Percentiles rank a stretch among this genome's conserved stretches.
Conservation (phyloP, 1,284 basidiomycete species). For the Coriolopsis trogii region DNA sequence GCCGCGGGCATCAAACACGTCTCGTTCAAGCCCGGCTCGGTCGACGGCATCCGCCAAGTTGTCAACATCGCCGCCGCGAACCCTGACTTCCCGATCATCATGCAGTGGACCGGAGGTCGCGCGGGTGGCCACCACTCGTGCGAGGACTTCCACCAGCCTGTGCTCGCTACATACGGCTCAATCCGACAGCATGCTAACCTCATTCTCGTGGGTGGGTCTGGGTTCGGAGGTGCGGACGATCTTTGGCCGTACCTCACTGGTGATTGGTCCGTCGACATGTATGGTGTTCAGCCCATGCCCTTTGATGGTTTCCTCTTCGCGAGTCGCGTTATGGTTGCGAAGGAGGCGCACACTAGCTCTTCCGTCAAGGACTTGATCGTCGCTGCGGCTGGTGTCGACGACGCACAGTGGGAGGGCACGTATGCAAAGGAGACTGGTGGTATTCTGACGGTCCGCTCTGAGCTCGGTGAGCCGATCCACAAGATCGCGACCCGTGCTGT, state of each 20-base stretch:
- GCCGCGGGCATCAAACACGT: constrained; percentile 90
- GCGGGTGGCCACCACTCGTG: constrained; percentile 99
- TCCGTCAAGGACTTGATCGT: constrained; percentile 98
- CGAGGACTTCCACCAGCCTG: constrained; percentile 98
- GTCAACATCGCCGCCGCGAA: constrained; percentile 94
- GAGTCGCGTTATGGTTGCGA: constrained; percentile 97
- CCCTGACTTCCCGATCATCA: constrained; percentile 96
- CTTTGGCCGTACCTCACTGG: constrained; percentile 97
- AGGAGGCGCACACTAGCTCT: constrained; percentile 94
- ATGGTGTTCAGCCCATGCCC: constrained; percentile 94
- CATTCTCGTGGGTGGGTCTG: constrained; percentile 92
- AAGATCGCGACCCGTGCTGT: constrained; percentile 97
- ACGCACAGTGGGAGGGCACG: constrained; percentile 93
- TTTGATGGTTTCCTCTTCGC: constrained; percentile 98
- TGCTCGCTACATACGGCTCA: constrained; percentile 87
- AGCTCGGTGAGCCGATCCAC: constrained; percentile 98
- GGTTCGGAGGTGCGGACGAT: constrained; percentile 94
- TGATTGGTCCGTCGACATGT: constrained; percentile 88
- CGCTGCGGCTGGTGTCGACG: constrained; percentile 90
- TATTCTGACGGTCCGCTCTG: constrained; percentile 95
- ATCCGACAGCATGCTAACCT: constrained; percentile 93
- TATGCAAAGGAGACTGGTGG: constrained; percentile 95
- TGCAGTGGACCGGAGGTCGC: constrained; percentile 99
- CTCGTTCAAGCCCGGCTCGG: constrained; percentile 96
- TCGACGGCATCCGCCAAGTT: constrained; percentile 97